A percentile compares a stretch with the other conserved stretches of the same genome.
Conservation (phyloP, 2,329 filamentous ascomycete species). For the Lasiodiplodia citricola region DNA sequence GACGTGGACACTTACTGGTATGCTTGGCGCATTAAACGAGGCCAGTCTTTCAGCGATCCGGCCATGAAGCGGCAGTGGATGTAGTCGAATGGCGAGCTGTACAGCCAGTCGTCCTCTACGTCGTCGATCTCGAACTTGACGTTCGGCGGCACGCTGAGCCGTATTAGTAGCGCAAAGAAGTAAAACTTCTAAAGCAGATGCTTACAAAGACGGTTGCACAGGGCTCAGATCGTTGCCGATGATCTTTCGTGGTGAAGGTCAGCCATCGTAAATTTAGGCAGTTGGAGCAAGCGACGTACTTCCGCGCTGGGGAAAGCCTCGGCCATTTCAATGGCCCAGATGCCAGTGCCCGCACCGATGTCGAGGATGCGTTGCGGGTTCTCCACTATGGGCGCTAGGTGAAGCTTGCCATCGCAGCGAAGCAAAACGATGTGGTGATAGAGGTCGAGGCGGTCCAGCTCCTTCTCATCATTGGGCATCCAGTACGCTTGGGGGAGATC, state of each 20-base stretch:
- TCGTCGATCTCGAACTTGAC: constrained; percentile 51
- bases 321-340: constrained; percentile 10
- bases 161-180: neutral
- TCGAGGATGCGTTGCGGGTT: constrained; percentile 28
- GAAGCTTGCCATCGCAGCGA: neutral
- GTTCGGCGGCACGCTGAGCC: constrained; percentile 41
- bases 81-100: constrained; percentile 40
- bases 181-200: neutral
- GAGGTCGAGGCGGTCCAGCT: constrained; percentile 15
- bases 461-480: constrained; percentile 15
- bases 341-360: constrained; percentile 6
- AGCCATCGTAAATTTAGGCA: neutral
- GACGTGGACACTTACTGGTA: constrained; percentile 34
- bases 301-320: neutral
- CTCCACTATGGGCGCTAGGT: constrained; percentile 29
- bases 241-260: constrained; percentile 24
- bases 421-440: constrained; percentile 3
- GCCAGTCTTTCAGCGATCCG: constrained; percentile 42
- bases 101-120: constrained; percentile 47
- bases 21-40: constrained; percentile 36
- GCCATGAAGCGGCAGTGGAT: constrained; percentile 41
- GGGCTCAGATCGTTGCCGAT: constrained; percentile 31
- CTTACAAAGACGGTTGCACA: constrained; percentile 10
- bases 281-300: neutral
- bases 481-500: constrained; percentile 28